These are phyloP conservation scores for Solanum dulcamara DNA, from an alignment of 257 asterid genomes.

Conservation along the genomic window DNA sequence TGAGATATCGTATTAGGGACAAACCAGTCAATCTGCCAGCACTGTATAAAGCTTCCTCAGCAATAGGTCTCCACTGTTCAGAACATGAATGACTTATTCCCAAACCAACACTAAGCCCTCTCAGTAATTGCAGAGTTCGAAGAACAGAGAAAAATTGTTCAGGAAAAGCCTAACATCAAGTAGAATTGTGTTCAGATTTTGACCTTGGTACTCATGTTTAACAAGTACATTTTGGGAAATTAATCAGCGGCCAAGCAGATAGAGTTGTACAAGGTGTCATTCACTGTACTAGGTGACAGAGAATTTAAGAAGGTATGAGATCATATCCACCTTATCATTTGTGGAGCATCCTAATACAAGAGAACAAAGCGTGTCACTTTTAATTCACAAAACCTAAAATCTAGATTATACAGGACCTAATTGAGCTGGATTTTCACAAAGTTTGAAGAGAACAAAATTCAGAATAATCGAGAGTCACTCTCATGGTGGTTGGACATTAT, in stretches of 20 bases:
- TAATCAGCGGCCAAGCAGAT: neutral
- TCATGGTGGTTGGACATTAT: neutral
- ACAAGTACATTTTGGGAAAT: neutral
- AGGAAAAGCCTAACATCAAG: slow-evolving; percentile 60
- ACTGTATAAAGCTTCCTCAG: slow-evolving; percentile 72
- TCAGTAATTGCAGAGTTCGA: slow-evolving; percentile 77
- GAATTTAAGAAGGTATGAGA: neutral
- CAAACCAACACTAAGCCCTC: slow-evolving; percentile 95
- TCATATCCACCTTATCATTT: neutral
- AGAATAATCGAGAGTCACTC: neutral
- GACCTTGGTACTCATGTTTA: neutral
- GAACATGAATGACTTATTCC: slow-evolving; percentile 90
- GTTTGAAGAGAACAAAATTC: neutral
- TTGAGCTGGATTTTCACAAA: neutral
- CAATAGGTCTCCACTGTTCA: slow-evolving; percentile 94
- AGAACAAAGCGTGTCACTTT: neutral
- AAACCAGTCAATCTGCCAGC: slow-evolving; percentile 68
- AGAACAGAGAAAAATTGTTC: slow-evolving; percentile 95
- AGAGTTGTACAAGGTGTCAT: neutral
- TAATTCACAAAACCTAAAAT: neutral
- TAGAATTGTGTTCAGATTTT: neutral
- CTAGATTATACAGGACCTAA: neutral
- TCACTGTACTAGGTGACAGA: neutral
- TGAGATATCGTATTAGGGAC: neutral
- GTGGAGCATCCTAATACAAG: neutral